Evolutionary conservation across 192 early-diverging fungal species (phyloP).

Genomic region (Backusella tarrabulga): DNA sequence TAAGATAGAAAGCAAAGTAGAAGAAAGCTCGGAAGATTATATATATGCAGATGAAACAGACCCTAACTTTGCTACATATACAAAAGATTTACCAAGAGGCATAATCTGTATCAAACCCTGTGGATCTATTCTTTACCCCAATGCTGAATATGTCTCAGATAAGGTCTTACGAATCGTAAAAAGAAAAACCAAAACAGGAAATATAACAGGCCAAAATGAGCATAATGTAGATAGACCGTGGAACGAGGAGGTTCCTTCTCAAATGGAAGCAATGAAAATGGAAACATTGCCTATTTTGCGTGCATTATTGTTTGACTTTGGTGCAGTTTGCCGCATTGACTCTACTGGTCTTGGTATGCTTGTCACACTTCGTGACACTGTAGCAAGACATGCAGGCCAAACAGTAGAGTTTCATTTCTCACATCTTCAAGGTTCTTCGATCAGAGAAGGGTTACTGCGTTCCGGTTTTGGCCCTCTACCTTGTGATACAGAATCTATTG

Average conservation of each 20-base stretch:
- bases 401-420: conserved; percentile 34
- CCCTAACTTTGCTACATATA: conserved; percentile 10
- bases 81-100: conserved; percentile 46
- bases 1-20: not conserved
- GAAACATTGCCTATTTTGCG: conserved; percentile 47
- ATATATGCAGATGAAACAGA: conserved; percentile 25
- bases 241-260: conserved; percentile 7
- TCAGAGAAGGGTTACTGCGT: conserved; percentile 10
- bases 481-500: conserved; percentile 2
- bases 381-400: conserved; percentile 24
- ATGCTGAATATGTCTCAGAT: conserved; percentile 55
- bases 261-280: not conserved
- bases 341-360: conserved; percentile 79
- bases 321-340: conserved; percentile 74
- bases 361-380: conserved; percentile 45
- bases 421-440: not conserved
- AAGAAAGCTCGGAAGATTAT: conserved; percentile 14
- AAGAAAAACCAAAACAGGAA: conserved; percentile 24
- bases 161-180: conserved; percentile 43
- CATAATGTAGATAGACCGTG: conserved; percentile 2
- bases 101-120: conserved; percentile 68
- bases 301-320: conserved; percentile 82
- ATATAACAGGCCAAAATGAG: not conserved
- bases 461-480: conserved; percentile 22
- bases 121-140: conserved; percentile 73